Percentiles rank a stretch among this genome's conserved stretches.
phyloP scores from a whole-genome alignment of 2,329 filamentous ascomycete genomes.

The Chrysoporthe puriensis region DNA sequence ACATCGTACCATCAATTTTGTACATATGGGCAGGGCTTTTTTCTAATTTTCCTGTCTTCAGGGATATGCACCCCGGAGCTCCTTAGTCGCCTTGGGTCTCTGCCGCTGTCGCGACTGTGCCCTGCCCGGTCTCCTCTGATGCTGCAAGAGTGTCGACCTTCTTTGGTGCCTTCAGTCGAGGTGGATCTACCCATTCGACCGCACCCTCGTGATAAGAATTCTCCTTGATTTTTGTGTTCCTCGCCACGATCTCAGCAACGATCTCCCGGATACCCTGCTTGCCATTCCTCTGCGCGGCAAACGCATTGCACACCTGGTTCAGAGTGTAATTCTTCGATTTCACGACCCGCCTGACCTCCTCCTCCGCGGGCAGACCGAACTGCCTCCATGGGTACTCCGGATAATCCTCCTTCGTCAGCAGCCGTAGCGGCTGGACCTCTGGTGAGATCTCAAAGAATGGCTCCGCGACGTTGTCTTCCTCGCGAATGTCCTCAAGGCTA shows the following conservation, averaged over 20 bases:
- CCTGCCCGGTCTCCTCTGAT: neutral
- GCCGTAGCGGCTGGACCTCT: conserved; percentile 52
- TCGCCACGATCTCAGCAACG: conserved; percentile 67
- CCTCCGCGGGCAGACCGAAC: conserved; percentile 76
- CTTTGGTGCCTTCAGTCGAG: neutral
- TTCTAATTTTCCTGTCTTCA: too few relatives aligned
- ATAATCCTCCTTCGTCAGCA: conserved; percentile 69
- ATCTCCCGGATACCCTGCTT: conserved; percentile 73
- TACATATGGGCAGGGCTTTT: neutral
- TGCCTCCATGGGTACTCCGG: conserved; percentile 71
- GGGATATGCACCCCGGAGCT: too few relatives aligned
- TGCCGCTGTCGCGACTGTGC: too few relatives aligned
- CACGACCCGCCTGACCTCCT: conserved; percentile 55
- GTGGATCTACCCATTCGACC: conserved; percentile 12
- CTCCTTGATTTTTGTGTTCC: conserved; percentile 54
- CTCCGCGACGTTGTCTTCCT: conserved; percentile 57
- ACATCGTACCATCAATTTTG: neutral
- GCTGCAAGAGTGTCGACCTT: neutral
- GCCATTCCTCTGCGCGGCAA: conserved; percentile 61
- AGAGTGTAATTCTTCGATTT: conserved; percentile 44
- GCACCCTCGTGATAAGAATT: conserved; percentile 2
- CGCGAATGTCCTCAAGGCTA: conserved; percentile 68
- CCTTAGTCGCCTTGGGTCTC: too few relatives aligned
- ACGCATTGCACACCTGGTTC: conserved; percentile 64
- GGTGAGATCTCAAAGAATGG: conserved; percentile 68